phyloP scores from a whole-genome alignment of 768 basidiomycete genomes.

The Agrocybe chaxingu region DNA sequence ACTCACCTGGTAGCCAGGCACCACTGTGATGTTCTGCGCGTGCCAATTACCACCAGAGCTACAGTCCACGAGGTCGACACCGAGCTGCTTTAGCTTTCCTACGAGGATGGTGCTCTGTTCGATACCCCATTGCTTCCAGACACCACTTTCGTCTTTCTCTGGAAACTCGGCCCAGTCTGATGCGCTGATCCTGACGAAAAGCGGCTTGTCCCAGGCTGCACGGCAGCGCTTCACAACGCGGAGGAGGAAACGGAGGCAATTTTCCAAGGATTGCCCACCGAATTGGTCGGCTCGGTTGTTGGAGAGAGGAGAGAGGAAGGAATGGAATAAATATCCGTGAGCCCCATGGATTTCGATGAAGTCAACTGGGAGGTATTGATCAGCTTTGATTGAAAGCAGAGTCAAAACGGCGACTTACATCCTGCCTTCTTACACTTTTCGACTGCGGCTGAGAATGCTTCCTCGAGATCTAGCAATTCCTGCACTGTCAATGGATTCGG shows the following conservation, averaged over 20 bases:
- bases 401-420: slow-evolving; percentile 37
- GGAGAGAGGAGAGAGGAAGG: slow-evolving; percentile 72
- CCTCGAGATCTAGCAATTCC: slow-evolving; percentile 53
- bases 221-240: slow-evolving; percentile 52
- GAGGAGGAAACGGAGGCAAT: slow-evolving; percentile 68
- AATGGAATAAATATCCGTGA: slow-evolving; percentile 66
- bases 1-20: slow-evolving; percentile 61
- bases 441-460: slow-evolving; percentile 56
- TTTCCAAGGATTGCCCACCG: slow-evolving; percentile 67
- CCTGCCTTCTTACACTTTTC: slow-evolving; percentile 57
- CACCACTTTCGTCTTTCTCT: slow-evolving; percentile 52
- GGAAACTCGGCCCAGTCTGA: slow-evolving; percentile 61
- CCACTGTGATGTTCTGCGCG: slow-evolving; percentile 52
- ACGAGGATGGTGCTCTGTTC: slow-evolving; percentile 67
- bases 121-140: slow-evolving; percentile 71
- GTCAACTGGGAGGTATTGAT: slow-evolving; percentile 39
- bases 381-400: neutral
- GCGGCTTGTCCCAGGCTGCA: slow-evolving; percentile 61
- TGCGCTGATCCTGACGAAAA: slow-evolving; percentile 71
- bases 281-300: slow-evolving; percentile 70
- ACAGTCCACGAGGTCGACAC: slow-evolving; percentile 76
- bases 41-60: slow-evolving; percentile 65
- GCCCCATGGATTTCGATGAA: slow-evolving; percentile 74
- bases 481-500: slow-evolving; percentile 57
- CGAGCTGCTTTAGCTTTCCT: slow-evolving; percentile 52